Conservation (phyloP, 495 filamentous ascomycete genomes). For the Lasiosphaeria hispida region DNA sequence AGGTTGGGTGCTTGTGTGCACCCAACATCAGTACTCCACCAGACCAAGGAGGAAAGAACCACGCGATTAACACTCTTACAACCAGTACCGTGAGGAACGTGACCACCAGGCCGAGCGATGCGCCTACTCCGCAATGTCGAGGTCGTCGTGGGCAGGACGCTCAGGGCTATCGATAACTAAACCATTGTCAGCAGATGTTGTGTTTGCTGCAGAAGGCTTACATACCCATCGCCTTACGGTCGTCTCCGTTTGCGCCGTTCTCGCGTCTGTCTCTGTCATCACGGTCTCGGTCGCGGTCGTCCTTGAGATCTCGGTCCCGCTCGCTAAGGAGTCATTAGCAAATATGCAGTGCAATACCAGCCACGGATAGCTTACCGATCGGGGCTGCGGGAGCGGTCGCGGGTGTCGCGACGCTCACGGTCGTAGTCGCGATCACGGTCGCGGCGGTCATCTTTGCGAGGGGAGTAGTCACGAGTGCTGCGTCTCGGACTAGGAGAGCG, state of each 20-base stretch:
- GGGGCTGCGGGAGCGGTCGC: slow-evolving; percentile 72
- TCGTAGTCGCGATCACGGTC: slow-evolving; percentile 79
- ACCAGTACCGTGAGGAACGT: slow-evolving; percentile 10
- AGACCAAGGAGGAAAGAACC: slow-evolving; percentile 10
- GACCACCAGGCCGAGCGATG: background rate
- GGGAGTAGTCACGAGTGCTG: slow-evolving; percentile 79
- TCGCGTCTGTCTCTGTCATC: slow-evolving; percentile 62
- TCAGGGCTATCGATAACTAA: slow-evolving; percentile 66
- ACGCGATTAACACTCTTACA: slow-evolving; percentile 29
- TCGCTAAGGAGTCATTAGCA: slow-evolving; percentile 35
- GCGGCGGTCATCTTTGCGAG: slow-evolving; percentile 85
- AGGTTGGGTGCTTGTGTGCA: slow-evolving; percentile 6
- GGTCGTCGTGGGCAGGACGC: slow-evolving; percentile 85
- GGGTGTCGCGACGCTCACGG: slow-evolving; percentile 66
- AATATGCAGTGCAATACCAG: slow-evolving; percentile 29
- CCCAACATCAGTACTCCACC: slow-evolving; percentile 33
- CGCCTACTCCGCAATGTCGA: slow-evolving; percentile 89
- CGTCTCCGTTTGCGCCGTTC: slow-evolving; percentile 72
- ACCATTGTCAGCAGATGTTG: background rate
- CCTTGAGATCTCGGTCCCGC: slow-evolving; percentile 52
- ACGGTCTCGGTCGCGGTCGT: slow-evolving; percentile 53
- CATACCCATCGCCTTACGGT: slow-evolving; percentile 73
- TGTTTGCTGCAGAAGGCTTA: slow-evolving; percentile 17
- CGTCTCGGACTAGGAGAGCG: slow-evolving; percentile 82
- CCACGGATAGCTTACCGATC: slow-evolving; percentile 59